Evolutionary conservation across 2,329 filamentous ascomycete genomes (phyloP).

Genomic region (Diaporthe destruens): DNA sequence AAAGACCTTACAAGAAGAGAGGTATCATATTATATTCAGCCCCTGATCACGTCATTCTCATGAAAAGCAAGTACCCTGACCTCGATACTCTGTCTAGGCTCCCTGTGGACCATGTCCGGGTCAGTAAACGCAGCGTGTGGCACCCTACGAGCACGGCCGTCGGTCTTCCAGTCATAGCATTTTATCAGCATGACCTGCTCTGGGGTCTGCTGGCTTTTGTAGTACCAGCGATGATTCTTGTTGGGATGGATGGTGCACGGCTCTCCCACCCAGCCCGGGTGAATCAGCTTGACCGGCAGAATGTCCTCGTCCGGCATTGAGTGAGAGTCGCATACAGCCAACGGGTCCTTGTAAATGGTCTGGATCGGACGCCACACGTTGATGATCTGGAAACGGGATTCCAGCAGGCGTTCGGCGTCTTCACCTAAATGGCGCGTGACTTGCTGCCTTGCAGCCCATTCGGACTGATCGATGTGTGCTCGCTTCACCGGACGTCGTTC

Average conservation of each 20-base stretch:
- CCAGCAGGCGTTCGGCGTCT: conserved; percentile 61
- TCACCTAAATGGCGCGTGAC: conserved; percentile 60
- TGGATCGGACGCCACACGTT: conserved; percentile 66
- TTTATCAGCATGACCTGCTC: conserved; percentile 64
- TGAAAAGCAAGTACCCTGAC: conserved; percentile 16
- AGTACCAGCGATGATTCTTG: conserved; percentile 62
- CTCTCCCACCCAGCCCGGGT: conserved; percentile 64
- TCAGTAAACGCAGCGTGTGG: conserved; percentile 32
- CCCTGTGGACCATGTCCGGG: background rate
- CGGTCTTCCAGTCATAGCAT: conserved; percentile 56
- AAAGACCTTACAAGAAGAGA: background rate
- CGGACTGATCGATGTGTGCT: conserved; percentile 71
- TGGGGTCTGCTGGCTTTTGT: conserved; percentile 61
- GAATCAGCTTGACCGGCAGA: conserved; percentile 62
- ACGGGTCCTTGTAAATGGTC: conserved; percentile 65
- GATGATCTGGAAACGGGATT: conserved; percentile 53
- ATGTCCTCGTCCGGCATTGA: conserved; percentile 65
- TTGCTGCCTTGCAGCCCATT: conserved; percentile 56
- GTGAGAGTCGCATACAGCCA: conserved; percentile 64
- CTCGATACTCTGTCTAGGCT: conserved; percentile 38
- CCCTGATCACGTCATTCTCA: background rate
- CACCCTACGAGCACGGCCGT: conserved; percentile 24
- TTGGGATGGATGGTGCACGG: conserved; percentile 50
- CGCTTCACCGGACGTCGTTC: conserved; percentile 59
- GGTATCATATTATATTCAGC: background rate